A percentile compares a stretch with the other conserved stretches of the same genome.
phyloP scores from a whole-genome alignment of 371 early-diverging fungal genomes.

The Phascolomyces articulosus region DNA sequence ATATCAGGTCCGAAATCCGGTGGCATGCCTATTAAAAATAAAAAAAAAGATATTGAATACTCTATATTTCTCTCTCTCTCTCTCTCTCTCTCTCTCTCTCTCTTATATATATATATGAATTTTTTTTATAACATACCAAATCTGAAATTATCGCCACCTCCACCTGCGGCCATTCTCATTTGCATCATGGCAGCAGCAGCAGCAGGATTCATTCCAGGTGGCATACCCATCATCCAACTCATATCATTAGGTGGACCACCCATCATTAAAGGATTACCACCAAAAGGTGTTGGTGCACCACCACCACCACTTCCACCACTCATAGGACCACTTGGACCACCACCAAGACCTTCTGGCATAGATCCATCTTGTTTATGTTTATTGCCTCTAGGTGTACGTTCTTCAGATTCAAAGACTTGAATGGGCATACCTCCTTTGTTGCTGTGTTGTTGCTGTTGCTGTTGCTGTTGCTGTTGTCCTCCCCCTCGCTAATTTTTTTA shows the following conservation, averaged over 20 bases:
- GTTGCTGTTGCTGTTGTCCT: too few species aligned
- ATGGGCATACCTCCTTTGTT: slow-evolving; percentile 31
- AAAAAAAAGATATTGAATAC: too few species aligned
- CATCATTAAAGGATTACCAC: slow-evolving; percentile 29
- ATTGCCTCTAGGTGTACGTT: slow-evolving; percentile 26
- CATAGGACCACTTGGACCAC: not conserved
- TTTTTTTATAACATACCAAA: slow-evolving; percentile 25
- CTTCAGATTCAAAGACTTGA: slow-evolving; percentile 36
- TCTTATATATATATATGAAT: too few species aligned
- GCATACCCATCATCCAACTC: slow-evolving; percentile 47
- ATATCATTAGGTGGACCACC: slow-evolving; percentile 30
- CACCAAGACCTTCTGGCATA: slow-evolving; percentile 17
- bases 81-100: too few species aligned
- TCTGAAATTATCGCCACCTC: slow-evolving; percentile 14
- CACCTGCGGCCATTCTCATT: slow-evolving; percentile 18
- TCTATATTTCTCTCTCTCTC: too few species aligned
- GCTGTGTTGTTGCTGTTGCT: not conserved
- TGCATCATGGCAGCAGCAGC: slow-evolving; percentile 31
- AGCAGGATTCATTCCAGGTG: slow-evolving; percentile 36
- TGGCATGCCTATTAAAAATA: slow-evolving; percentile 5
- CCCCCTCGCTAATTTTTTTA: too few species aligned
- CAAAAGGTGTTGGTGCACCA: slow-evolving; percentile 17
- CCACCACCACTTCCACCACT: not conserved
- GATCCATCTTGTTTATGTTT: slow-evolving; percentile 15
- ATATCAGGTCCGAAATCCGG: slow-evolving; percentile 20